phyloP scores from a whole-genome alignment of 2,329 filamentous ascomycete genomes.

The Cryphonectria carpinicola region DNA sequence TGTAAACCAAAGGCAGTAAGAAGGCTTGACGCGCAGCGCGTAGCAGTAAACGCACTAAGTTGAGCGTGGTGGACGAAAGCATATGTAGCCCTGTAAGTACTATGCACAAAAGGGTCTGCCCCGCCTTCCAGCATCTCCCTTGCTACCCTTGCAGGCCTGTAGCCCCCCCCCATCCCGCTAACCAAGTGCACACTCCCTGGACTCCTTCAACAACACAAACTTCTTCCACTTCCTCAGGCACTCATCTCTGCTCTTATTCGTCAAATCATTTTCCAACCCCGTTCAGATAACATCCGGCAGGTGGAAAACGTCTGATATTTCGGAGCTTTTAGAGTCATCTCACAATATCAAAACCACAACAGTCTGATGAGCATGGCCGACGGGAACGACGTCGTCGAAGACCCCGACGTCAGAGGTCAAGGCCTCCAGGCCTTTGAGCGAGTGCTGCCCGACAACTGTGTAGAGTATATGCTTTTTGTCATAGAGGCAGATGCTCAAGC shows the following conservation, averaged over 20 bases:
- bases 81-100: background rate
- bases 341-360: background rate
- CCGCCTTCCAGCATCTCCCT: background rate
- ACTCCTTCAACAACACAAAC: background rate
- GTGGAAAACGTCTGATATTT: background rate
- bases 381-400: constrained; percentile 29
- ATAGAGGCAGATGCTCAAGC: constrained; percentile 61
- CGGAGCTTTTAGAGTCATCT: background rate
- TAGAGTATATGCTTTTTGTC: constrained; percentile 82
- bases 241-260: background rate
- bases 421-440: constrained; percentile 38
- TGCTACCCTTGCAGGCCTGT: background rate
- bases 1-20: background rate
- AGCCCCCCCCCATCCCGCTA: background rate
- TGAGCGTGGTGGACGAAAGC: background rate
- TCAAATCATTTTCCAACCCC: background rate
- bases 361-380: background rate
- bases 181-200: background rate
- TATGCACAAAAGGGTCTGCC: background rate
- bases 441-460: constrained; percentile 75
- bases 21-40: background rate
- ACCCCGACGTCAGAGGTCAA: constrained; percentile 34
- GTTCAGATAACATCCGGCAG: background rate
- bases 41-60: constrained; percentile 4
- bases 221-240: background rate